phyloP scores from a whole-genome alignment of 108 stramenopile species.

The Skeletonema potamos region DNA sequence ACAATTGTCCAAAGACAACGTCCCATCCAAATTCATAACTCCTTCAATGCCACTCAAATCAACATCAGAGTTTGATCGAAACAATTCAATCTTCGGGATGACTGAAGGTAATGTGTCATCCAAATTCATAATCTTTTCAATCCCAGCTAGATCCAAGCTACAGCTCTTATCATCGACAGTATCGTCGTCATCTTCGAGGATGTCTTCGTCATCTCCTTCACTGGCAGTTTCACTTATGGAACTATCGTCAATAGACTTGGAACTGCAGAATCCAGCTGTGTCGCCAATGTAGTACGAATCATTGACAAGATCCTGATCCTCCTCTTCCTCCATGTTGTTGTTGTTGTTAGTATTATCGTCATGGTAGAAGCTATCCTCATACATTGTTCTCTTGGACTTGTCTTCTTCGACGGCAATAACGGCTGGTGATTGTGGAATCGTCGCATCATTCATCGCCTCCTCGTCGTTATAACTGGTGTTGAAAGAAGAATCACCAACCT shows the following conservation, averaged over 20 bases:
- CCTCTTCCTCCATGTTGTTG: not conserved
- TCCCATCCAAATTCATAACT: not conserved
- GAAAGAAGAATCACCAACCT: not conserved
- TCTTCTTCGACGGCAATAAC: not conserved
- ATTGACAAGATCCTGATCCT: not conserved
- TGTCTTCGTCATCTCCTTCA: not conserved
- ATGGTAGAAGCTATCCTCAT: not conserved
- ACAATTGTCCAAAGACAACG: not conserved
- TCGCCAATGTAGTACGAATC: constrained; percentile 6
- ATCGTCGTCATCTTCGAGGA: not conserved
- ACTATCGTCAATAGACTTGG: not conserved
- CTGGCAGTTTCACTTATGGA: constrained; percentile 14
- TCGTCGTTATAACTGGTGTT: not conserved
- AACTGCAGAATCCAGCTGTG: not conserved
- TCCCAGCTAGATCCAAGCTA: not conserved
- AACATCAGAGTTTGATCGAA: not conserved
- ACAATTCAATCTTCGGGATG: not conserved
- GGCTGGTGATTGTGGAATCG: not conserved
- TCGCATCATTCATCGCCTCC: not conserved
- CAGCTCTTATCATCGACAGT: not conserved
- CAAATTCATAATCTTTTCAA: constrained; percentile 1
- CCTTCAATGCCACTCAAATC: not conserved
- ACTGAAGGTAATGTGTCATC: not conserved
- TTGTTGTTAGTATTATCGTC: not conserved
- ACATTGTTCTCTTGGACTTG: not conserved